Evolutionary conservation across 306 rosid species (phyloP).

Genomic region (Comarum palustre): DNA sequence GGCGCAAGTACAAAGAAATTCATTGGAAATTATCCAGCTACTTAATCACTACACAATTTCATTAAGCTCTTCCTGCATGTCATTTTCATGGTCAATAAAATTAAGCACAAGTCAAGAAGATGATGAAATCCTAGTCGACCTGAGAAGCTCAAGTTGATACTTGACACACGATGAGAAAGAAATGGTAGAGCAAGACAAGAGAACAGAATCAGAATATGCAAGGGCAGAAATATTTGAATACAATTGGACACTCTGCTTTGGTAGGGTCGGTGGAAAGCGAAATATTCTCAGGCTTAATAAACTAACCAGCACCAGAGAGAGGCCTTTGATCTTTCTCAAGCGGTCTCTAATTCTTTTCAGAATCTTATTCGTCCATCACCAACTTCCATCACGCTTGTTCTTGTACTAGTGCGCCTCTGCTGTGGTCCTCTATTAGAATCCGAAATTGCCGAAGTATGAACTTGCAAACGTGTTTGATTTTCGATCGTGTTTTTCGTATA

Average conservation of each 20-base stretch:
- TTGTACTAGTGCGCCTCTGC: background rate
- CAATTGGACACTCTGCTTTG: constrained; percentile 25
- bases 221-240: constrained; percentile 17
- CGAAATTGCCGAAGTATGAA: background rate
- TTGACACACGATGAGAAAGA: background rate
- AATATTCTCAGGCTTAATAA: constrained; percentile 9
- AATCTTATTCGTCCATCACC: constrained; percentile 1
- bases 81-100: background rate
- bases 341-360: background rate
- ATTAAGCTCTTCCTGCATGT: background rate
- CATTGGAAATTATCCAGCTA: background rate
- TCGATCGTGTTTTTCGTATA: background rate
- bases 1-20: constrained; percentile 4
- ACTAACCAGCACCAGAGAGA: background rate
- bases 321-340: background rate
- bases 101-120: background rate
- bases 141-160: background rate
- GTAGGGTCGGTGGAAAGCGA: constrained; percentile 36
- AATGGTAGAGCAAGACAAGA: background rate
- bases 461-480: background rate
- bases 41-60: background rate
- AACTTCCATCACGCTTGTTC: constrained; percentile 17
- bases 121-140: background rate
- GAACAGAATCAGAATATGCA: constrained; percentile 19
- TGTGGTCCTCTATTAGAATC: constrained; percentile 17